Percentiles rank a stretch among this genome's conserved stretches.
These are phyloP conservation scores for Botryotinia convoluta DNA, from an alignment of 2,329 filamentous ascomycete genomes.

Conservation along the genomic window DNA sequence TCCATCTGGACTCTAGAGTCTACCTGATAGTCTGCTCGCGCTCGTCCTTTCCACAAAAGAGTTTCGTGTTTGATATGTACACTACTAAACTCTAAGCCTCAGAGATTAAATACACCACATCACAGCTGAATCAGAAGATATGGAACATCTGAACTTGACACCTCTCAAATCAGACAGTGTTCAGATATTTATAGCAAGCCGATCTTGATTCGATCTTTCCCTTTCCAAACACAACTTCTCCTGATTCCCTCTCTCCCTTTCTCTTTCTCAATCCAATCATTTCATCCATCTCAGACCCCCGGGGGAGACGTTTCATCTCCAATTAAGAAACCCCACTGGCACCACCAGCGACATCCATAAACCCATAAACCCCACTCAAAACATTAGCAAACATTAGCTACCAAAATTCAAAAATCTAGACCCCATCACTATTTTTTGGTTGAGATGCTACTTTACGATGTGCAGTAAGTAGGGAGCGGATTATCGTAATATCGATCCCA, in stretches of 20 bases:
- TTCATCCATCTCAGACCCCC: background rate
- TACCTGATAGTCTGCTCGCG: background rate
- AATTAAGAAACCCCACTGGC: background rate
- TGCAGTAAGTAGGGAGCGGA: background rate
- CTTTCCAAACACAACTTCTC: background rate
- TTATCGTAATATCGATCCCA: background rate
- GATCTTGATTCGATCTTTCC: background rate
- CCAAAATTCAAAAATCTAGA: background rate
- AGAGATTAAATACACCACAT: background rate
- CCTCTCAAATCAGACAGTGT: background rate
- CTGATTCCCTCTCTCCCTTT: background rate
- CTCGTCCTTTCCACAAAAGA: background rate
- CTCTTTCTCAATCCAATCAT: background rate
- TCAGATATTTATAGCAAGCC: slow-evolving; percentile 6
- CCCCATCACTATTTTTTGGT: background rate
- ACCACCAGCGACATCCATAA: background rate
- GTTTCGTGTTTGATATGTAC: slow-evolving; percentile 6
- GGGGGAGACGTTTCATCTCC: background rate
- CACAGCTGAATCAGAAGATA: background rate
- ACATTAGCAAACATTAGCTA: background rate
- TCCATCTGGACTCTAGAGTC: background rate
- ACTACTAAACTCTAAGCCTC: background rate
- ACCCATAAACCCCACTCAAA: background rate
- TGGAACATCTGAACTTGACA: slow-evolving; percentile 2
- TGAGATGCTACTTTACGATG: background rate